A percentile compares a stretch with the other conserved stretches of the same genome.
phyloP scores from a whole-genome alignment of 106 monocot genomes.

The Posidonia australis region DNA sequence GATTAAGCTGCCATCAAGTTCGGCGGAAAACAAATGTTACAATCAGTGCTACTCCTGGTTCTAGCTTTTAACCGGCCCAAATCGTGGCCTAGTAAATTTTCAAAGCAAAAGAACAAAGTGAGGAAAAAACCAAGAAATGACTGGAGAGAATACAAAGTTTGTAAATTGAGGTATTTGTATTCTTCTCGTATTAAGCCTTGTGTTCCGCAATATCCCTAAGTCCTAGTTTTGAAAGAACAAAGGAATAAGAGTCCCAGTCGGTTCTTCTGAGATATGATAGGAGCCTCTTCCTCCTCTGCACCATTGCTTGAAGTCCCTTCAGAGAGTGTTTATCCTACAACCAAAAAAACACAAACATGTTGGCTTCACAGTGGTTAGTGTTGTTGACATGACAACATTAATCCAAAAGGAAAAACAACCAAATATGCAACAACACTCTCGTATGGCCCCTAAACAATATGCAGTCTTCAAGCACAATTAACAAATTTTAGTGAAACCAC shows the following conservation, averaged over 20 bases:
- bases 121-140: no score
- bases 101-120: no score
- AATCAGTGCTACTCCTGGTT: no score
- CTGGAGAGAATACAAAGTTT: no score
- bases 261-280: constrained; percentile 91
- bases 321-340: constrained; percentile 77
- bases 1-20: no score
- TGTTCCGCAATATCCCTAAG: constrained; percentile 40
- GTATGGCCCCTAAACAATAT: no score
- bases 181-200: neutral
- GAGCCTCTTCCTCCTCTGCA: constrained; percentile 80
- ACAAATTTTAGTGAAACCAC: no score
- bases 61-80: no score
- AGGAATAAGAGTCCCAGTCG: constrained; percentile 93
- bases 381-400: neutral
- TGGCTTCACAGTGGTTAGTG: neutral
- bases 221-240: constrained; percentile 74
- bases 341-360: neutral
- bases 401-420: neutral
- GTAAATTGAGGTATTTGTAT: no score
- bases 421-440: neutral
- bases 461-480: no score
- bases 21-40: no score
- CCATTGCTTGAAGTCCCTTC: constrained; percentile 88
- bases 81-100: no score